Conservation (phyloP, 2,329 filamentous ascomycete species). For the Ophiostoma tasmaniense region DNA sequence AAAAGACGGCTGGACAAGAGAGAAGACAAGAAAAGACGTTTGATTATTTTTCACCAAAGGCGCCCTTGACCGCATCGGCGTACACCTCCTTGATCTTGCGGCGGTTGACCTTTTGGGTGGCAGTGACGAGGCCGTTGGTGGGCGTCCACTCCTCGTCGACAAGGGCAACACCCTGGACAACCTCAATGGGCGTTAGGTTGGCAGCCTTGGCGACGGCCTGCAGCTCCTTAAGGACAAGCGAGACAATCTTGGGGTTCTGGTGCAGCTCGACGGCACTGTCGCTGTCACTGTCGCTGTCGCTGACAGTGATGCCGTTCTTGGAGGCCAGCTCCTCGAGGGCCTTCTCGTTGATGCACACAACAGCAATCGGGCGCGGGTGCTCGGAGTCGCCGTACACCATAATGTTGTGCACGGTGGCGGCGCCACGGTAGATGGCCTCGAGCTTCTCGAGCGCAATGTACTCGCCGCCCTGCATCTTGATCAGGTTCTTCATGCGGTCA, state of each 20-base stretch:
- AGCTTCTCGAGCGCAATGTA: conserved; percentile 96
- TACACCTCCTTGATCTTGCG: conserved; percentile 43
- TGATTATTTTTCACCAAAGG: conserved; percentile 24
- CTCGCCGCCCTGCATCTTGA: conserved; percentile 92
- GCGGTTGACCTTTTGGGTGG: conserved; percentile 54
- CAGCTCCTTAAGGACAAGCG: conserved; percentile 57
- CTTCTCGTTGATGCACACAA: conserved; percentile 64
- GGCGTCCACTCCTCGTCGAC: conserved; percentile 85
- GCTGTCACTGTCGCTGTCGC: not conserved
- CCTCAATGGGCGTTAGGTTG: conserved; percentile 63
- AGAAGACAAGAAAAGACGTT: not conserved
- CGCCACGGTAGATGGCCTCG: conserved; percentile 80
- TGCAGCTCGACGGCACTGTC: conserved; percentile 44
- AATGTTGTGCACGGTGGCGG: conserved; percentile 71
- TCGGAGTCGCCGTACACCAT: conserved; percentile 75
- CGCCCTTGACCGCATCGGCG: conserved; percentile 42
- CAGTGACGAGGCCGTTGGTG: conserved; percentile 55
- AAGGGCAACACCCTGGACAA: conserved; percentile 66
- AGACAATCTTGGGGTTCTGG: conserved; percentile 55
- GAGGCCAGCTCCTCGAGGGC: conserved; percentile 51
- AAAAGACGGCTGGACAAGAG: not conserved
- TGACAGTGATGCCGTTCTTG: conserved; percentile 44
- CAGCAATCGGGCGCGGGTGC: conserved; percentile 69
- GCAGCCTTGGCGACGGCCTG: conserved; percentile 55
- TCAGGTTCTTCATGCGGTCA: conserved; percentile 95